phyloP scores from a whole-genome alignment of 2,329 filamentous ascomycete species.

The Aspergillus japonicus region DNA sequence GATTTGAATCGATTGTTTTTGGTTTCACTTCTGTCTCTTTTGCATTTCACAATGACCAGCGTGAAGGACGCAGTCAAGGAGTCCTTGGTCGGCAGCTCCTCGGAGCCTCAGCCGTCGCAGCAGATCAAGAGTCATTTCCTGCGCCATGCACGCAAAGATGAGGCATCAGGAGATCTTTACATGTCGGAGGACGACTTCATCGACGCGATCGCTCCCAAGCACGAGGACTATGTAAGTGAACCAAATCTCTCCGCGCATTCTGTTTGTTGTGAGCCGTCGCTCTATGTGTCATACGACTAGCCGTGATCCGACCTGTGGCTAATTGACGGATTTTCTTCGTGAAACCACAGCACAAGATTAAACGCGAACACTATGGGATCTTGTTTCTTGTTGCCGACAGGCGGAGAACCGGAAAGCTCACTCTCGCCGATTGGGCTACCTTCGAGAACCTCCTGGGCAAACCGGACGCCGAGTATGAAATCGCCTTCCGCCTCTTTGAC shows the following conservation, averaged over 20 bases:
- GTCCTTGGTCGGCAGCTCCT: constrained; percentile 65
- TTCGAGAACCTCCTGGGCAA: constrained; percentile 94
- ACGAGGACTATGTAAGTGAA: constrained; percentile 83
- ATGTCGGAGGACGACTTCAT: constrained; percentile 88
- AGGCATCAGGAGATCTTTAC: constrained; percentile 71
- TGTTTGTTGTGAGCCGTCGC: neutral
- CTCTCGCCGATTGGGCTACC: constrained; percentile 80
- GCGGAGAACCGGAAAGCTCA: constrained; percentile 69
- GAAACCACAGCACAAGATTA: constrained; percentile 81
- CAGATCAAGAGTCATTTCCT: constrained; percentile 75
- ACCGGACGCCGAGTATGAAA: constrained; percentile 97
- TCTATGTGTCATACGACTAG: constrained; percentile 18
- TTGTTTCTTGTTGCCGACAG: constrained; percentile 91
- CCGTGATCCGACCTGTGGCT: constrained; percentile 12
- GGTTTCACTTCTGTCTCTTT: constrained; percentile 11
- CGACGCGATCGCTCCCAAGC: constrained; percentile 78
- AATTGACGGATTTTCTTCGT: constrained; percentile 10
- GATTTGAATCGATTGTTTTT: constrained; percentile 9
- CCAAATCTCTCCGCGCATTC: constrained; percentile 1
- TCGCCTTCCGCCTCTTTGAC: constrained; percentile 96
- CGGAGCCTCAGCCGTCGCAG: constrained; percentile 64
- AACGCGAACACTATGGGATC: constrained; percentile 89
- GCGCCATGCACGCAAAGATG: constrained; percentile 72
- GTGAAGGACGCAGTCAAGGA: constrained; percentile 76
- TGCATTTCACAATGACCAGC: constrained; percentile 40